Base-by-base conservation (phyloP, 139 green algal genomes). In the Chlorella sp. region DNA sequence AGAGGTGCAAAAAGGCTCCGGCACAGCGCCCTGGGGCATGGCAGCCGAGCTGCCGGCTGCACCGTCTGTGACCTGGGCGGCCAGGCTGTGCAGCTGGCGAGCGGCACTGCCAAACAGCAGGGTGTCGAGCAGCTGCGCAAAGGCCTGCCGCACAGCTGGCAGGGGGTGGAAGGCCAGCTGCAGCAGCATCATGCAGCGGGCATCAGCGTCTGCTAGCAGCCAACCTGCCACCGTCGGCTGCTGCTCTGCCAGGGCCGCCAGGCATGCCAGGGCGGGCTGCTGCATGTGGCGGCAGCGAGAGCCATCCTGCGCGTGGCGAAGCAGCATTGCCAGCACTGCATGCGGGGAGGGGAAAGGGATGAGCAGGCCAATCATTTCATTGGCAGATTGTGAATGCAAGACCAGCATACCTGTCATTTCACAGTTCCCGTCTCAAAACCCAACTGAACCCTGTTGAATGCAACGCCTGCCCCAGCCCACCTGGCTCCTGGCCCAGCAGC, bases 51-150 rank as follows among this genome's bases (percentile, higher is more conserved):
- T 76, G 70, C 24, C 40, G 20, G 16, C 28, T 60, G 30, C 7
- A 32, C 72, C 26, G 28, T 32, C 43, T 60, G 43, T 0, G 0
- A 41, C 43, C 51, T 40, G 44, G 17, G 30, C 73, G 16, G 34
- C n/a, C 30, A 82, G 26, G 54, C 38, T n/a, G 36, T 34, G 6
- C 36, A 73, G 56, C 76, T 73, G 76, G 22, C 36, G 38, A 0
- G 76, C 38, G 32, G 76, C 76, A 41, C 56, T 60, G 3, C 7
- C 54, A 65, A 82, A 82, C 54, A 82, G 56, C 76, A 82, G 38
- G 56, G 22, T 26, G 26, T 82, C 36, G 38, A 82, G 76, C 54
- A 82, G 51, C 56, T 7, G 70, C 26, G 56, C 76, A 3, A 56
- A 26, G 4, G 26, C 38, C 38, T 82, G 56, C 11, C 76, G 76